These are phyloP conservation scores for Sugiyamaella qingdaonensis DNA, from an alignment of 805 yeast genomes.

Conservation along the genomic window DNA sequence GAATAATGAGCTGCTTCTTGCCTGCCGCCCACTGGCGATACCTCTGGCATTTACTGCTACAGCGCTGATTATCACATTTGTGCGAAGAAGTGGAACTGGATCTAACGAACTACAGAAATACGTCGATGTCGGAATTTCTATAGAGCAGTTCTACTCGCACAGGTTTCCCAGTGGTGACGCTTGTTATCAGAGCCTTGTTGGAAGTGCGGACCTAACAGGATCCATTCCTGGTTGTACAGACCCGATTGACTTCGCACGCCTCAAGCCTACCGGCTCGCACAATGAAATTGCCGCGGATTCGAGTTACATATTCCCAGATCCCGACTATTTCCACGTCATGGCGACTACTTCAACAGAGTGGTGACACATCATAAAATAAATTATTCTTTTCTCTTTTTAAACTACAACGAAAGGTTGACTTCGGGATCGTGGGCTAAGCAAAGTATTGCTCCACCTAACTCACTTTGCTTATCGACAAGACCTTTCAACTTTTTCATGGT, in stretches of 20 bases:
- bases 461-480: not conserved
- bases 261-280: not conserved
- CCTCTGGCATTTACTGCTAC: not conserved
- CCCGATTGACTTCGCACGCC: not conserved
- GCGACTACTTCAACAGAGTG: no score
- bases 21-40: not conserved
- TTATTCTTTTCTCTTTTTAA: not conserved
- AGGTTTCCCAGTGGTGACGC: not conserved
- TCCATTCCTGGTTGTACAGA: not conserved
- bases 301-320: no score
- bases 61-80: not conserved
- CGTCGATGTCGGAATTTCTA: not conserved
- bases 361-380: no score
- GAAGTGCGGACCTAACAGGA: not conserved
- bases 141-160: not conserved
- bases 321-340: no score
- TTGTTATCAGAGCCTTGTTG: not conserved
- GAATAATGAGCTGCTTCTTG: not conserved
- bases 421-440: not conserved
- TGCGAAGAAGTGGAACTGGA: not conserved
- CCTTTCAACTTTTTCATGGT: not conserved
- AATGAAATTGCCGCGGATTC: not conserved
- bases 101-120: not conserved
- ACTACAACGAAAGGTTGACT: not conserved
- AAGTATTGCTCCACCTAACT: not conserved